A percentile compares a stretch with the other conserved stretches of the same genome.
phyloP scores from a whole-genome alignment of 768 basidiomycete genomes.

The Boletus fagicola region DNA sequence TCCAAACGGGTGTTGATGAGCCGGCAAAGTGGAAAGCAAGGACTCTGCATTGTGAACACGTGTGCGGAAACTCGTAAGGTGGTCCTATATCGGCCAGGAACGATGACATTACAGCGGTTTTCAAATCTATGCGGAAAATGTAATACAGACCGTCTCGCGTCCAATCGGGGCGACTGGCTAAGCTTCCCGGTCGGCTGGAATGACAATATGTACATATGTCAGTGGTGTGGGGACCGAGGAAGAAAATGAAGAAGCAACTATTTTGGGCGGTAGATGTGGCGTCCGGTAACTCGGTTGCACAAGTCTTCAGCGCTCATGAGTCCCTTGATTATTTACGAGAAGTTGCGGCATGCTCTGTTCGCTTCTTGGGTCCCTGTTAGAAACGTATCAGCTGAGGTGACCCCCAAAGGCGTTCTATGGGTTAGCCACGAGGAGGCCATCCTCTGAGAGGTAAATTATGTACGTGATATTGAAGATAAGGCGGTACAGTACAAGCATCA shows the following conservation, averaged over 20 bases:
- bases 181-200: constrained; percentile 1
- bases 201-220: background rate
- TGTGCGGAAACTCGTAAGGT: background rate
- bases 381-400: background rate
- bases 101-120: no score
- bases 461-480: background rate
- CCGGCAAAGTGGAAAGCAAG: constrained; percentile 15
- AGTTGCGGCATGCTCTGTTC: constrained; percentile 3
- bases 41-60: background rate
- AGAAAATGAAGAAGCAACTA: background rate
- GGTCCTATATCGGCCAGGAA: background rate
- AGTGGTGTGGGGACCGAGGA: background rate
- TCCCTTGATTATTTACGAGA: background rate
- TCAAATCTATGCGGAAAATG: no score
- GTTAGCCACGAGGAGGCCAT: background rate
- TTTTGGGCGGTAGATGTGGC: background rate
- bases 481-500: background rate
- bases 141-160: no score
- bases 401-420: background rate
- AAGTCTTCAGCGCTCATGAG: background rate
- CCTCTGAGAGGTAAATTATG: background rate
- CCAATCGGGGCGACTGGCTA: background rate
- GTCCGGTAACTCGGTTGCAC: background rate
- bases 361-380: constrained; percentile 1
- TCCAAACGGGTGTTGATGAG: background rate